Base-by-base conservation (phyloP, 306 rosid species). In the Oemleria cerasiformis region DNA sequence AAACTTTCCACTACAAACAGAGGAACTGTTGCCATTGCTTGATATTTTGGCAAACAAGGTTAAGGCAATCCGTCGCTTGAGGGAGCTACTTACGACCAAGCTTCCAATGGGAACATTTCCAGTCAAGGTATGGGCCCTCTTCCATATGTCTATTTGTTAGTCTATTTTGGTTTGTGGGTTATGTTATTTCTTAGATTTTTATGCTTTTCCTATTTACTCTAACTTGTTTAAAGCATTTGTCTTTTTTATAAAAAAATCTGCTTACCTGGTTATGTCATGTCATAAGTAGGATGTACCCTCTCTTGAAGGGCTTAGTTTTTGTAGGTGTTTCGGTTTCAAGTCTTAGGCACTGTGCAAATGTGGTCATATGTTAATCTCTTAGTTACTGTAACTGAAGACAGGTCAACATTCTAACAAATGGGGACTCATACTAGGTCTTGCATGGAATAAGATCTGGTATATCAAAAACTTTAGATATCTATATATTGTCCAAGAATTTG, bases 31-130 rank as follows among this genome's bases (percentile, higher is more conserved):
- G 80, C 99, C 97, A 9, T 86, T 95, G 87, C 97, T 95, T 63
- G 99, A 95, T 76, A 95, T 95, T 78, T 88, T 95, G 73, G 97
- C 99, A 0, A 89, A 88, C 80, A 95, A 95, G 82, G 99, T 95
- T 53, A 95, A 95, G 90, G 99, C 99, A 66, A 88, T 91, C 59
- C 99, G 97, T 3, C 96, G 99, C 8, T 85, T 95, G 78, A 95
- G 99, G 84, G 99, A 95, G 71, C 90, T 95, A 60, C 97, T 95
- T 45, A 95, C 97, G 44, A 95, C 99, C 10, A 95, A 95, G 79
- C 97, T 95, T 83, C 99, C 99, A 71, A 40, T 72, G 84, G 99
- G 97, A 81, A 89, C 97, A 71, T 95, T 95, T 85, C 99, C 99
- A 10, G 96, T 95, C 68, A 95, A 95, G 99, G 99, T 95, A 43